These are phyloP conservation scores for Ophiostoma angusticollis DNA, from an alignment of 2,329 filamentous ascomycete genomes.

Conservation along the genomic window DNA sequence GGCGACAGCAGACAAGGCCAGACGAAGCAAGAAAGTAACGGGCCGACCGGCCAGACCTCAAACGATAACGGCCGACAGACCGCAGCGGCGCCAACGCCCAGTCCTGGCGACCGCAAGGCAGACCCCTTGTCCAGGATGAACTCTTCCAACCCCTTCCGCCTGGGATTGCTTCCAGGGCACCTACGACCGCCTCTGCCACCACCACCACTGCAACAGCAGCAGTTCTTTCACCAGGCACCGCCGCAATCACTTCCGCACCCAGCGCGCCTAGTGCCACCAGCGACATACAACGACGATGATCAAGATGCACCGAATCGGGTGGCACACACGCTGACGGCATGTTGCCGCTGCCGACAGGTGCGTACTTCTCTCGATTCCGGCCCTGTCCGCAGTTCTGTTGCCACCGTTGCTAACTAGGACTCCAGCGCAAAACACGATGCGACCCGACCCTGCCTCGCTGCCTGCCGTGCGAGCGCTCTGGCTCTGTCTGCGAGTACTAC, in stretches of 20 bases:
- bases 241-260: slow-evolving; percentile 17
- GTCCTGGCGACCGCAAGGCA: too few species aligned
- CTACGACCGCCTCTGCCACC: slow-evolving; percentile 25
- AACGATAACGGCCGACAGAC: too few species aligned
- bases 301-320: slow-evolving; percentile 46
- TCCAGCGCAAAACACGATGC: slow-evolving; percentile 86
- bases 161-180: slow-evolving; percentile 36
- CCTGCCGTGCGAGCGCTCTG: slow-evolving; percentile 81
- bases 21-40: too few species aligned
- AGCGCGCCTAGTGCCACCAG: neutral
- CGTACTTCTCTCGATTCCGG: slow-evolving; percentile 17
- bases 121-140: slow-evolving; percentile 49
- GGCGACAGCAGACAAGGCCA: too few species aligned
- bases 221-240: slow-evolving; percentile 17
- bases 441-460: slow-evolving; percentile 87
- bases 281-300: slow-evolving; percentile 8
- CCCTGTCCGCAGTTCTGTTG: too few species aligned
- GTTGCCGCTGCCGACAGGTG: slow-evolving; percentile 69
- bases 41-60: too few species aligned
- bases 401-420: neutral
- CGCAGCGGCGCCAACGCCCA: too few species aligned
- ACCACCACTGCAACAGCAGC: slow-evolving; percentile 16
- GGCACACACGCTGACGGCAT: slow-evolving; percentile 68
- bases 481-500: slow-evolving; percentile 87
- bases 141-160: slow-evolving; percentile 45